A percentile compares a stretch with the other conserved stretches of the same genome.
Conservation (phyloP, 768 basidiomycete genomes). For the Russula foetens region DNA sequence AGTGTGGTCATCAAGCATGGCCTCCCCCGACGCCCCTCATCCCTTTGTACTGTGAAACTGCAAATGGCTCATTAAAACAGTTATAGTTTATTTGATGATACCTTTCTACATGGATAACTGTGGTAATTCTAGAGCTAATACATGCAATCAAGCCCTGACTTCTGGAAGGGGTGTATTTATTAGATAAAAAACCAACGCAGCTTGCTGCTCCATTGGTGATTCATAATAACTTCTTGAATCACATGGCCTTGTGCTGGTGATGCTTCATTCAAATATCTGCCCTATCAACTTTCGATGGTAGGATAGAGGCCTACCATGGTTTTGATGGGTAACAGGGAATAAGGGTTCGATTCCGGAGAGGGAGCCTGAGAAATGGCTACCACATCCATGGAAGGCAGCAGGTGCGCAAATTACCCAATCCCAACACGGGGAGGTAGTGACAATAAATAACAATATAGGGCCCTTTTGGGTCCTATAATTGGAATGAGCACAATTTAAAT, state of each 20-base stretch:
- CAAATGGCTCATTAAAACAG: conserved; percentile 80
- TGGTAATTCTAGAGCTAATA: conserved; percentile 75
- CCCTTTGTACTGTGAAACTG: conserved; percentile 73
- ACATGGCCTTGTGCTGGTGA: conserved; percentile 65
- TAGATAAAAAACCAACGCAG: conserved; percentile 67
- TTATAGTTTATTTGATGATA: conserved; percentile 77
- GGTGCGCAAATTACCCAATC: conserved; percentile 33
- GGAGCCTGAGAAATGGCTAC: conserved; percentile 33
- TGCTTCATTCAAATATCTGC: conserved; percentile 64
- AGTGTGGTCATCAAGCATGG: too few relatives aligned
- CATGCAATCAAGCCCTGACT: conserved; percentile 22
- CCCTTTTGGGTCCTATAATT: conserved; percentile 36
- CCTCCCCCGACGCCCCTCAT: too few relatives aligned
- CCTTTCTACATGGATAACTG: conserved; percentile 72
- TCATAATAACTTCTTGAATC: conserved; percentile 71
- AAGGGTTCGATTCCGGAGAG: conserved; percentile 63
- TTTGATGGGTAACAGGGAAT: conserved; percentile 72
- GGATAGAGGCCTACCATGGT: conserved; percentile 71
- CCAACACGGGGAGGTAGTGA: conserved; percentile 35
- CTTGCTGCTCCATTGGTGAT: conserved; percentile 59
- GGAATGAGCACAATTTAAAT: conserved; percentile 41
- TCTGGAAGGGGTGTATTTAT: conserved; percentile 21
- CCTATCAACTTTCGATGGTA: conserved; percentile 74
- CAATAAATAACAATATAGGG: conserved; percentile 39
- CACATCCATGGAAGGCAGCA: conserved; percentile 33